Percentiles rank a stretch among this genome's conserved stretches.
Evolutionary conservation across 768 basidiomycete genomes (phyloP).

Genomic region (Pholiota molesta): DNA sequence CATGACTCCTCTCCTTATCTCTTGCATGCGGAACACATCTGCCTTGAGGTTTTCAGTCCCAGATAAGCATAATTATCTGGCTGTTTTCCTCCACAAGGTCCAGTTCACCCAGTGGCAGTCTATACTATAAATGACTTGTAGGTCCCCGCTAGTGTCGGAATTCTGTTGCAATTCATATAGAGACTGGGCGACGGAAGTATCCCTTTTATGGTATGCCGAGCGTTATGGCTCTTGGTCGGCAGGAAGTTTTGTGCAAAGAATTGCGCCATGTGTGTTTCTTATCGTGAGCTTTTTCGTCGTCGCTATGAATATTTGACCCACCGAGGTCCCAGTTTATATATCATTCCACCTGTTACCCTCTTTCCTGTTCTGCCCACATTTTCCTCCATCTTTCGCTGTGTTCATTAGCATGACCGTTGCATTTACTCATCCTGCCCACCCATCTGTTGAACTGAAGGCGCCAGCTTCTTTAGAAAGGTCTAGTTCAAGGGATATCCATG

Average conservation of each 20-base stretch:
- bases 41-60: neutral
- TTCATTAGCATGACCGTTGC: conserved; percentile 24
- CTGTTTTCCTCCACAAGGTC: neutral
- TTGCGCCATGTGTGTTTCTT: conserved; percentile 19
- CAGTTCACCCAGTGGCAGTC: neutral
- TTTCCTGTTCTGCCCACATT: neutral
- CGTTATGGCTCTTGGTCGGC: neutral
- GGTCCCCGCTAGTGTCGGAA: conserved; percentile 3
- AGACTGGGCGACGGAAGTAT: conserved; percentile 3
- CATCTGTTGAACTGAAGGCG: conserved; percentile 5
- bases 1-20: conserved; percentile 1
- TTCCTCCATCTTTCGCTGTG: neutral
- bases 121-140: conserved; percentile 4
- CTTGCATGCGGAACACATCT: neutral
- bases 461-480: conserved; percentile 2
- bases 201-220: conserved; percentile 10
- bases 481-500: conserved; percentile 19
- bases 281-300: conserved; percentile 9
- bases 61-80: neutral
- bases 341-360: neutral
- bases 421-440: conserved; percentile 34
- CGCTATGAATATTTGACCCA: conserved; percentile 7
- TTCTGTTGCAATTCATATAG: neutral
- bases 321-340: conserved; percentile 3
- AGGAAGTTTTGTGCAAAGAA: conserved; percentile 5